These are phyloP conservation scores for Citrus unshiu DNA, from an alignment of 345 rosid genomes.

Conservation along the genomic window DNA sequence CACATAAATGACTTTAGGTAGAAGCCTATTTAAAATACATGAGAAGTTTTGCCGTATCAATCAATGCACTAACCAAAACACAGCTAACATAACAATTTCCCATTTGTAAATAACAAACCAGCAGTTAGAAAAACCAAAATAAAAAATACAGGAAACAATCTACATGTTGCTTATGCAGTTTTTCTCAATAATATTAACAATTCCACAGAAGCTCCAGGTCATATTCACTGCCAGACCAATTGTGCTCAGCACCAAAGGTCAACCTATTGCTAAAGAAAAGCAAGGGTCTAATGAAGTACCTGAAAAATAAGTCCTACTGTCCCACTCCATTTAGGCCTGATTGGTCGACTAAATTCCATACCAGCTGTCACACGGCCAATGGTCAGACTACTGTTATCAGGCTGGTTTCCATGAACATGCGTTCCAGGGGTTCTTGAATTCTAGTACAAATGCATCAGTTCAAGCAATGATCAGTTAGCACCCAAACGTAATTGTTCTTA, in stretches of 20 bases:
- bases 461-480: constrained; percentile 13
- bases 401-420: constrained; percentile 86
- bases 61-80: not conserved
- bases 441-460: constrained; percentile 32
- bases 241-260: not conserved
- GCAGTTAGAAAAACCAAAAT: too few relatives aligned
- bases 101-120: not conserved
- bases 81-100: not conserved
- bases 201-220: not conserved
- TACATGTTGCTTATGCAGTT: not conserved
- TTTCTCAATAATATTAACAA: not conserved
- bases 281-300: constrained; percentile 34
- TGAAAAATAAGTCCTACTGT: constrained; percentile 85
- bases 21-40: not conserved
- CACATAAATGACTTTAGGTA: not conserved
- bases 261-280: not conserved
- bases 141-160: not conserved
- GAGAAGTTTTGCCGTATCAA: not conserved
- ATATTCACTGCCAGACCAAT: not conserved
- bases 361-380: constrained; percentile 86
- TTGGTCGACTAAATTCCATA: constrained; percentile 85
- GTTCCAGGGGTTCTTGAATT: constrained; percentile 96
- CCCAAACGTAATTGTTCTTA: not conserved
- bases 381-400: constrained; percentile 61
- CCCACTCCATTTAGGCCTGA: constrained; percentile 98